These are phyloP conservation scores for Kregervanrija pseudodelftensis DNA, from an alignment of 805 yeast species.

Conservation along the genomic window DNA sequence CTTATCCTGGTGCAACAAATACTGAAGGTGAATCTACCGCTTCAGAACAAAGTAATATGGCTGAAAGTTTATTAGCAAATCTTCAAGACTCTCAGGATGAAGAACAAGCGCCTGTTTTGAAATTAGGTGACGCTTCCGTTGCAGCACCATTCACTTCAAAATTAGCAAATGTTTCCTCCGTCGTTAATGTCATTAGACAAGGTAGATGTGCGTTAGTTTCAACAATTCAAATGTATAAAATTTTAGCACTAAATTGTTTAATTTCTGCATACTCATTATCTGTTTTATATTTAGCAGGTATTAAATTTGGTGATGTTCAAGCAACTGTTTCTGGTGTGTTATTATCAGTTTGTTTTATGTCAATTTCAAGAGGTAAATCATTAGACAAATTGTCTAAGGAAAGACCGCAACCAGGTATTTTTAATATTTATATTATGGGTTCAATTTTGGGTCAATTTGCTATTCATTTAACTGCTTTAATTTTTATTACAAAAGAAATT, in stretches of 20 bases:
- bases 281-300: conserved; percentile 92
- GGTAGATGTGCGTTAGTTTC: conserved; percentile 97
- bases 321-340: conserved; percentile 94
- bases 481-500: conserved; percentile 78
- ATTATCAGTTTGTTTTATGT: conserved; percentile 88
- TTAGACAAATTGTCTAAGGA: conserved; percentile 81
- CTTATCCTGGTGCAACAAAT: conserved; percentile 22
- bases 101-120: conserved; percentile 85
- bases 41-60: conserved; percentile 25
- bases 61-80: conserved; percentile 58
- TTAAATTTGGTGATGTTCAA: conserved; percentile 96
- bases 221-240: conserved; percentile 98
- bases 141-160: conserved; percentile 99
- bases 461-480: conserved; percentile 73
- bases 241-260: conserved; percentile 91
- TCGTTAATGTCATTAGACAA: conserved; percentile 89
- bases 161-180: conserved; percentile 84
- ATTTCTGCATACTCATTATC: conserved; percentile 94
- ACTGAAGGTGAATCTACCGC: conserved; percentile 30
- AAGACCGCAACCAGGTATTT: conserved; percentile 97
- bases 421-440: conserved; percentile 94
- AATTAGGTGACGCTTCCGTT: conserved; percentile 96
- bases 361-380: conserved; percentile 91
- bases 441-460: conserved; percentile 96
- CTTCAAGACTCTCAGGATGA: conserved; percentile 49